Percentiles rank a stretch among this genome's conserved stretches.
phyloP scores from a whole-genome alignment of 2,329 filamentous ascomycete genomes.

The Dothiorella sarmentorum region DNA sequence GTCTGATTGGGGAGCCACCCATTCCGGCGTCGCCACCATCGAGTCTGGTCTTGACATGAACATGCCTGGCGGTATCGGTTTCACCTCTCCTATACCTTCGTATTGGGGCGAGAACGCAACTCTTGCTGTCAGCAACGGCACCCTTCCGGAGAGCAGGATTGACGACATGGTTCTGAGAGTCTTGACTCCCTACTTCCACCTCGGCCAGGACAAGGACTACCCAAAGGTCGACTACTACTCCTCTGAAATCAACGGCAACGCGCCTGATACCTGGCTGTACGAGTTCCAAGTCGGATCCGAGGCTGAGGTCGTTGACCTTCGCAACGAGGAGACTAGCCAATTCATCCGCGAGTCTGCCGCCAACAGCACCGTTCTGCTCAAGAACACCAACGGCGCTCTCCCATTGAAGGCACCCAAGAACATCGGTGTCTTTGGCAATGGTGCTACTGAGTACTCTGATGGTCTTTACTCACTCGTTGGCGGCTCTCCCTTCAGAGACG shows the following conservation, averaged over 20 bases:
- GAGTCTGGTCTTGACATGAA: constrained; percentile 28
- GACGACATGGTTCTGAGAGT: constrained; percentile 49
- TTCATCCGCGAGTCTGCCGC: constrained; percentile 42
- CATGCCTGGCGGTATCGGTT: constrained; percentile 15
- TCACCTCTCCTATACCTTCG: constrained; percentile 8
- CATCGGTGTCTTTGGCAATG: constrained; percentile 50
- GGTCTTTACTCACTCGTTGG: constrained; percentile 40
- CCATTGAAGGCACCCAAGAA: constrained; percentile 52
- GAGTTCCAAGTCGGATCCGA: constrained; percentile 32
- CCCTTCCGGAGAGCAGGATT: constrained; percentile 39
- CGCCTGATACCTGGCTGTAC: constrained; percentile 23
- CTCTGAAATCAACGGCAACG: constrained; percentile 20
- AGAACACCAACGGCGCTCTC: constrained; percentile 49
- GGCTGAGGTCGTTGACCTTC: constrained; percentile 25
- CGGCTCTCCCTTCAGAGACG: neutral
- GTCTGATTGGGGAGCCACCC: constrained; percentile 26
- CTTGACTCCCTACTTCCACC: constrained; percentile 46
- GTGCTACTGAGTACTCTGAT: constrained; percentile 46
- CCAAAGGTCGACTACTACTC: constrained; percentile 34
- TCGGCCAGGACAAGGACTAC: constrained; percentile 43
- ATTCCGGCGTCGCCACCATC: constrained; percentile 27
- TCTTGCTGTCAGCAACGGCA: constrained; percentile 39
- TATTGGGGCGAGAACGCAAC: constrained; percentile 34
- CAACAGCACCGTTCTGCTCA: constrained; percentile 43
- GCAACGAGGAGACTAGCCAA: constrained; percentile 30